Conservation (phyloP, 1,284 basidiomycete species). For the Ganoderma multipileum region DNA sequence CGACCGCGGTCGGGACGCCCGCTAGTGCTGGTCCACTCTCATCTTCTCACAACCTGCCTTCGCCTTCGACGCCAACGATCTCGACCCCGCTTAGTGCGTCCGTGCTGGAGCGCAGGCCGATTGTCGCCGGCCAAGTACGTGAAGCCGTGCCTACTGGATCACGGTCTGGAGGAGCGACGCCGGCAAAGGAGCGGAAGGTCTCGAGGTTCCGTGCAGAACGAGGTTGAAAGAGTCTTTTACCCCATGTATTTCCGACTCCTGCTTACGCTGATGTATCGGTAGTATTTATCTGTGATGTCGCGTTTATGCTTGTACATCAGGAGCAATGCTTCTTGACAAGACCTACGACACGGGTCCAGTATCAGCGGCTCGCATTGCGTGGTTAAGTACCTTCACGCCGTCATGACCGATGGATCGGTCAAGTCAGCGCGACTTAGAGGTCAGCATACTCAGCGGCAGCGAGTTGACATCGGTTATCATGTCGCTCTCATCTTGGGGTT, state of each 20-base stretch:
- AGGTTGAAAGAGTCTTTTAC: slow-evolving; percentile 26
- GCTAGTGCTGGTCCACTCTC: slow-evolving; percentile 5
- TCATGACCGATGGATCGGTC: not conserved
- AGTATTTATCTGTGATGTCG: slow-evolving; percentile 18
- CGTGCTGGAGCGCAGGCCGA: slow-evolving; percentile 44
- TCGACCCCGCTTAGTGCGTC: slow-evolving; percentile 18
- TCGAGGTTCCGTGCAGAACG: slow-evolving; percentile 57
- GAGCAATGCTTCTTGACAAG: not conserved
- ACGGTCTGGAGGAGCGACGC: slow-evolving; percentile 20
- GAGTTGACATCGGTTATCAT: not conserved
- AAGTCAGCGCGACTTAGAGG: not conserved
- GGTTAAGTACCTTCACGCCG: not conserved
- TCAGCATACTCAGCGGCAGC: not conserved
- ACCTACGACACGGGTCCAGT: not conserved
- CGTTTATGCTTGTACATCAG: not conserved
- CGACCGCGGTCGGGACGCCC: slow-evolving; percentile 27
- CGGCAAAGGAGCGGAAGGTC: slow-evolving; percentile 42
- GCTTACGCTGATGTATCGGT: slow-evolving; percentile 24
- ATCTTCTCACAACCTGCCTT: slow-evolving; percentile 32
- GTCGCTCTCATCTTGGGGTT: not conserved
- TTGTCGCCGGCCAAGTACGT: slow-evolving; percentile 48
- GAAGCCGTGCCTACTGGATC: slow-evolving; percentile 37
- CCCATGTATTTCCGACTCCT: not conserved
- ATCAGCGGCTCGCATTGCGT: not conserved
- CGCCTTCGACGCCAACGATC: slow-evolving; percentile 23